Percentiles rank a stretch among this genome's conserved stretches.
These are phyloP conservation scores for Coniochaeta sp. DNA, from an alignment of 2,329 filamentous ascomycete genomes.

Conservation along the genomic window DNA sequence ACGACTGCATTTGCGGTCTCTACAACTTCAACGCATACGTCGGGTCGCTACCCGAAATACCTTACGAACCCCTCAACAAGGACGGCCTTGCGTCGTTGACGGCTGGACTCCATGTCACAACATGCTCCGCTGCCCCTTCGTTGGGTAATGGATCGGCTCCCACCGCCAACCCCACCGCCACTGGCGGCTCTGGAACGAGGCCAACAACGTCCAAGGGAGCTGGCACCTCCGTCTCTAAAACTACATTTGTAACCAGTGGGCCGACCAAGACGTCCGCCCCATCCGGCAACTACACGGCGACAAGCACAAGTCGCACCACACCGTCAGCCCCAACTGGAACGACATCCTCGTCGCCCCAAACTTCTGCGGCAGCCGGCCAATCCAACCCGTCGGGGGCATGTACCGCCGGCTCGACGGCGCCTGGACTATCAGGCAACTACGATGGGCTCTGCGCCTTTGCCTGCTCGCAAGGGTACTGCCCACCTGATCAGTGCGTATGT, in stretches of 20 bases:
- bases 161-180: background rate
- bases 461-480: constrained; percentile 13
- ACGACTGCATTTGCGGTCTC: constrained; percentile 41
- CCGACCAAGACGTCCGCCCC: background rate
- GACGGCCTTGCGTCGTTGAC: constrained; percentile 21
- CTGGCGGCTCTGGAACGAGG: background rate
- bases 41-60: constrained; percentile 35
- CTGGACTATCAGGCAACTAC: constrained; percentile 9
- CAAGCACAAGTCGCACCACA: background rate
- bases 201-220: constrained; percentile 13
- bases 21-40: constrained; percentile 53
- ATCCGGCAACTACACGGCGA: constrained; percentile 1
- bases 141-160: constrained; percentile 5
- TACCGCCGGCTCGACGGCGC: constrained; percentile 9
- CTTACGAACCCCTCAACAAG: constrained; percentile 25
- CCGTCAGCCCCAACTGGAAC: background rate
- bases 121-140: constrained; percentile 14
- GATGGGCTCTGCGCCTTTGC: constrained; percentile 11
- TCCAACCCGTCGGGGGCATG: constrained; percentile 4
- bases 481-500: constrained; percentile 10
- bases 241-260: background rate
- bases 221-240: background rate
- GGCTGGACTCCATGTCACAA: constrained; percentile 20
- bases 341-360: background rate
- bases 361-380: constrained; percentile 3